Evolutionary conservation across 2,329 filamentous ascomycete genomes (phyloP).

Genomic region (Botrytis cinerea): DNA sequence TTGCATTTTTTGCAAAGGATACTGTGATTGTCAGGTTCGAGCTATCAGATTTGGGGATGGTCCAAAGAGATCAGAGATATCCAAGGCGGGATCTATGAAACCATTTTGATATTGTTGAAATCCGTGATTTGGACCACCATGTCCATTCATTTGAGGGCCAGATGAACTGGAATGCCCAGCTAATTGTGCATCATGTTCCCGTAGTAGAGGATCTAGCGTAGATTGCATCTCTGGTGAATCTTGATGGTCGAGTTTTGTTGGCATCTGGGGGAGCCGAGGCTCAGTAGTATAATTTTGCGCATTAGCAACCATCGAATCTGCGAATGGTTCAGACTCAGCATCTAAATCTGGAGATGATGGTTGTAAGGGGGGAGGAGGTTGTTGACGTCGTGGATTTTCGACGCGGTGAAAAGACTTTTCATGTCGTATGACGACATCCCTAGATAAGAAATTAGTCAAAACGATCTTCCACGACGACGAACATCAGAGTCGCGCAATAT

Average conservation of each 20-base stretch:
- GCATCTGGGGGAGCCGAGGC: not conserved
- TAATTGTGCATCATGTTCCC: constrained; percentile 23
- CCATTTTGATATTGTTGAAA: constrained; percentile 16
- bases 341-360: constrained; percentile 20
- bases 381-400: constrained; percentile 24
- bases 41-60: constrained; percentile 17
- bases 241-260: constrained; percentile 17
- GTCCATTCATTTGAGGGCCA: constrained; percentile 16
- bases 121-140: constrained; percentile 10
- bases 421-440: constrained; percentile 26
- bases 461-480: not conserved
- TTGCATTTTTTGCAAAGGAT: not conserved
- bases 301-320: constrained; percentile 17
- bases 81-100: constrained; percentile 23
- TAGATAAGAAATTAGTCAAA: not conserved
- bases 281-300: constrained; percentile 6
- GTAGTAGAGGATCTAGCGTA: constrained; percentile 23
- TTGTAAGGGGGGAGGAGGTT: constrained; percentile 16
- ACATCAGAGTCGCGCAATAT: not conserved
- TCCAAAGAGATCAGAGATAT: constrained; percentile 20
- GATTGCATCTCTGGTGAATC: constrained; percentile 23
- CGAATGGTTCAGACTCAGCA: constrained; percentile 11
- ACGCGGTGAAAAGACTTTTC: constrained; percentile 26
- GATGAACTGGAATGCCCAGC: constrained; percentile 17
- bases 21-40: constrained; percentile 17